Conservation (phyloP, 2,329 filamentous ascomycete genomes). For the Claviceps africana region DNA sequence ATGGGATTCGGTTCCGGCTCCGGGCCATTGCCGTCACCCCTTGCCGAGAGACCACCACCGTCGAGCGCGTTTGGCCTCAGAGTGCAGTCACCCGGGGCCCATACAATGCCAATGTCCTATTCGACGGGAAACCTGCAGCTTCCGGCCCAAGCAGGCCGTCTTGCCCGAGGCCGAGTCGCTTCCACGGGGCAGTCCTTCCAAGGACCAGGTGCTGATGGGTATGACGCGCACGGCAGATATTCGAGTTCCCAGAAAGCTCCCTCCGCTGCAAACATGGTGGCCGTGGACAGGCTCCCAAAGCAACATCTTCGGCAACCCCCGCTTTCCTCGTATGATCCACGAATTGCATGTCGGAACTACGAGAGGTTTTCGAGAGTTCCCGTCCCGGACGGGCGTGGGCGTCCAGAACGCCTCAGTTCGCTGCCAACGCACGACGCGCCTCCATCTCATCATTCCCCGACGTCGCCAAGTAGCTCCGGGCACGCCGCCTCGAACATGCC, state of each 20-base stretch:
- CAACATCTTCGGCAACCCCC: conserved; percentile 9
- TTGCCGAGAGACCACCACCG: conserved; percentile 34
- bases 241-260: conserved; percentile 14
- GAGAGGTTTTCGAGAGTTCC: conserved; percentile 20
- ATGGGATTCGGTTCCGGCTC: conserved; percentile 33
- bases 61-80: conserved; percentile 41
- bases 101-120: conserved; percentile 28
- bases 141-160: conserved; percentile 14
- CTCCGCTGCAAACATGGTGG: conserved; percentile 17
- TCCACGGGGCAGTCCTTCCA: conserved; percentile 33
- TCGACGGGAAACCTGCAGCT: conserved; percentile 33
- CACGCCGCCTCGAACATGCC: conserved; percentile 9
- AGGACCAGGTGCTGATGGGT: conserved; percentile 9
- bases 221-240: conserved; percentile 19
- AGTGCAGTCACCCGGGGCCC: conserved; percentile 23
- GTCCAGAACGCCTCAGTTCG: conserved; percentile 21
- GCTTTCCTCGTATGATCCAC: conserved; percentile 6
- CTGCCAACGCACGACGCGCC: conserved; percentile 13
- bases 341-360: conserved; percentile 8
- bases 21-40: conserved; percentile 33
- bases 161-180: conserved; percentile 25
- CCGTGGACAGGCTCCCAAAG: conserved; percentile 18
- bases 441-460: conserved; percentile 7
- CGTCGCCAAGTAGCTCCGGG: conserved; percentile 10
- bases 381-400: conserved; percentile 15